phyloP scores from a whole-genome alignment of 441 rosid genomes.

The Croton laevigatus region DNA sequence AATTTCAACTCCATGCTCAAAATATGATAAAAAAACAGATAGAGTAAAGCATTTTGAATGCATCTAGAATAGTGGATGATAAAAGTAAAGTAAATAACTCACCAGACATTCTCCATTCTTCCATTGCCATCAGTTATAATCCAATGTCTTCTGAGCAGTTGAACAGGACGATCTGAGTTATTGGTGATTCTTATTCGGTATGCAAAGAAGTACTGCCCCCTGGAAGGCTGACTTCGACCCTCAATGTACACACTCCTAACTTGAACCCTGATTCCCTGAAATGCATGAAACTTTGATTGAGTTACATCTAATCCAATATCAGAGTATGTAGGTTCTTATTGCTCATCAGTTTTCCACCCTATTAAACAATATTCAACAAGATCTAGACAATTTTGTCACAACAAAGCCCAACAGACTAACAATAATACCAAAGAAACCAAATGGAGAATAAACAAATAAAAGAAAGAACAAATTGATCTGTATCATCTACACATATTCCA shows the following conservation, averaged over 20 bases:
- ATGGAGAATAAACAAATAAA: neutral
- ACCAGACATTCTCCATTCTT: constrained; percentile 65
- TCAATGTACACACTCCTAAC: constrained; percentile 71
- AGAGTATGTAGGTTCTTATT: neutral
- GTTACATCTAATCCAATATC: neutral
- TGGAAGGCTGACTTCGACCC: constrained; percentile 61
- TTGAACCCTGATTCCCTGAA: constrained; percentile 67
- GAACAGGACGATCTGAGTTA: constrained; percentile 67
- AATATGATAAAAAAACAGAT: constrained; percentile 5
- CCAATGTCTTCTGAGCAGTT: constrained; percentile 77
- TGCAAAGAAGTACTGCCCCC: constrained; percentile 65
- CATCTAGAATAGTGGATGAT: neutral
- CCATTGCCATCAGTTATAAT: constrained; percentile 61
- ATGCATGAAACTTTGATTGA: constrained; percentile 6
- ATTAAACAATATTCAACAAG: neutral
- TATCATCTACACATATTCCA: neutral
- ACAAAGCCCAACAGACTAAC: neutral
- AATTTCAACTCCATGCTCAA: neutral
- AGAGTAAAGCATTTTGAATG: neutral
- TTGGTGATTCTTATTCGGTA: constrained; percentile 66
- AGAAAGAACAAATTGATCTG: neutral
- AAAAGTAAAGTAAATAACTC: constrained; percentile 21
- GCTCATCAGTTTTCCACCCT: neutral
- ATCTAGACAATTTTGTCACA: neutral
- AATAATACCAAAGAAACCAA: constrained; percentile 2